Evolutionary conservation across 2,329 filamentous ascomycete genomes (phyloP).

Genomic region (Ophiosphaerella korrae): DNA sequence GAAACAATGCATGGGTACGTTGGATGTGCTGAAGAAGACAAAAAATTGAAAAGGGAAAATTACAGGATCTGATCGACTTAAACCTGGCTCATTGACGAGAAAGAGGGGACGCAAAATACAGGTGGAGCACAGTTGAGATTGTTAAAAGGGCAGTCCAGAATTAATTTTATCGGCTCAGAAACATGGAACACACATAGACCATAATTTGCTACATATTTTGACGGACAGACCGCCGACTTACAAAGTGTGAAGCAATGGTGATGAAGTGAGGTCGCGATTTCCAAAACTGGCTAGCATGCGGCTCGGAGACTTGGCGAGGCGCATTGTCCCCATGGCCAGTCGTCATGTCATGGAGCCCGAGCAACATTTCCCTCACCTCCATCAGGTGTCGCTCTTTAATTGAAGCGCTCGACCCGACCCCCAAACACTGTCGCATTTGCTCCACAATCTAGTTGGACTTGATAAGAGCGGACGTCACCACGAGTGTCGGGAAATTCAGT

Average conservation of each 20-base stretch:
- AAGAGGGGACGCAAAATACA: too few relatives aligned
- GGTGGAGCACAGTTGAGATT: too few relatives aligned
- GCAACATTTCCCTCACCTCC: constrained; percentile 21
- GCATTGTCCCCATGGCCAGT: constrained; percentile 19
- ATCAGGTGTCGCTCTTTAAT: constrained; percentile 16
- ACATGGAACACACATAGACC: too few relatives aligned
- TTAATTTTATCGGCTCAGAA: too few relatives aligned
- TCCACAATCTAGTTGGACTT: background rate
- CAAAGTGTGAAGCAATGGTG: background rate
- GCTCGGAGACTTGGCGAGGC: constrained; percentile 22
- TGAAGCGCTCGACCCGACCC: constrained; percentile 1
- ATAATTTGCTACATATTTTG: too few relatives aligned
- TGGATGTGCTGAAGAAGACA: background rate
- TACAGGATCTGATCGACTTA: background rate
- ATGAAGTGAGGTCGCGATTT: too few relatives aligned
- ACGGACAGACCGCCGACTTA: too few relatives aligned
- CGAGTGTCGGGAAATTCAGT: constrained; percentile 1
- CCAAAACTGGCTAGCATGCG: constrained; percentile 9
- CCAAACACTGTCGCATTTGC: constrained; percentile 15
- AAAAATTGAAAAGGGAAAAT: background rate
- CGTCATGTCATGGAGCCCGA: constrained; percentile 24
- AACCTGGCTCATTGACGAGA: background rate
- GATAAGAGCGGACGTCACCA: background rate
- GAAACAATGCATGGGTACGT: background rate
- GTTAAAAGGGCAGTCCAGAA: too few relatives aligned